Evolutionary conservation across 805 yeast genomes (phyloP).

Genomic region (Sugiyamaella chiloensis): DNA sequence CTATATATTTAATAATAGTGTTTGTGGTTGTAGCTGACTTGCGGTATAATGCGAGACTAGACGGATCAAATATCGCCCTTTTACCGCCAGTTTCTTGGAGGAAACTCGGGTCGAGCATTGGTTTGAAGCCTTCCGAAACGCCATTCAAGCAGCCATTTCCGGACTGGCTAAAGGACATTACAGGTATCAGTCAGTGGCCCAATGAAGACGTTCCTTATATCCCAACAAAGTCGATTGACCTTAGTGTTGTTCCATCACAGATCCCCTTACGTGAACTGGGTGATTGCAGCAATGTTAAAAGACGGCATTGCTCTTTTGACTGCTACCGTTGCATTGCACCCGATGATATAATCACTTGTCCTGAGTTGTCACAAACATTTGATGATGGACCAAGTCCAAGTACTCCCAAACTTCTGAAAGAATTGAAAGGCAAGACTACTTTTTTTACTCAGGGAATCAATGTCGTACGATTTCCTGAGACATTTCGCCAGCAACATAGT

Average conservation of each 20-base stretch:
- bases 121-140: too few relatives aligned
- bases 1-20: too few relatives aligned
- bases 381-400: conserved; percentile 91
- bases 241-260: conserved; percentile 50
- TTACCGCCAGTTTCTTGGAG: too few relatives aligned
- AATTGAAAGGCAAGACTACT: conserved; percentile 59
- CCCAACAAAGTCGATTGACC: conserved; percentile 61
- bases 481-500: conserved; percentile 52
- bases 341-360: conserved; percentile 77
- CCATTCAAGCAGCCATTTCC: conserved; percentile 61
- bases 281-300: conserved; percentile 49
- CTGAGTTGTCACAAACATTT: conserved; percentile 76
- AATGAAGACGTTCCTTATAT: conserved; percentile 84
- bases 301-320: conserved; percentile 75
- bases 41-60: too few relatives aligned
- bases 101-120: too few relatives aligned
- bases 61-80: too few relatives aligned
- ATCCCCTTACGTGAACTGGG: conserved; percentile 38
- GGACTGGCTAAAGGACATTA: conserved; percentile 68
- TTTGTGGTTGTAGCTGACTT: too few relatives aligned
- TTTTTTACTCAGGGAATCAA: conserved; percentile 85
- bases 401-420: conserved; percentile 57
- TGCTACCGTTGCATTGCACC: conserved; percentile 72
- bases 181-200: conserved; percentile 81
- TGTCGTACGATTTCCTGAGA: conserved; percentile 71